Evolutionary conservation across 2,329 filamentous ascomycete species (phyloP).

Genomic region (Ophiostoma tasmaniense): DNA sequence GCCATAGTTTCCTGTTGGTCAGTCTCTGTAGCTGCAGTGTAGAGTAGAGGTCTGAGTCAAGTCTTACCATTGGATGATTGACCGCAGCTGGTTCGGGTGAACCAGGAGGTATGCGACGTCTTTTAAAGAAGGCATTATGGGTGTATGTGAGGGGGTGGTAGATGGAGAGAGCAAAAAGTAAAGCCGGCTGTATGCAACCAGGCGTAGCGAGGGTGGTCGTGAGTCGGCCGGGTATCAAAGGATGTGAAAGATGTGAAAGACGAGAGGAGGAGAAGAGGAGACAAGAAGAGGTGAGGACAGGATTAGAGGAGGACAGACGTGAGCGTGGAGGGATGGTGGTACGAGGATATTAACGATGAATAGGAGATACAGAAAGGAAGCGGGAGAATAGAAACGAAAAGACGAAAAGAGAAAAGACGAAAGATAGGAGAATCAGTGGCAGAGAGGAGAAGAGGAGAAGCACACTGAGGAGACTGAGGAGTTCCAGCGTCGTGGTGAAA

Average conservation of each 20-base stretch:
- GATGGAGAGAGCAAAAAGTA: background rate
- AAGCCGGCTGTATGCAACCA: background rate
- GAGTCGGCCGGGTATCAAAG: background rate
- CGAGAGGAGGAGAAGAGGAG: background rate
- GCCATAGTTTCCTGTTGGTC: constrained; percentile 71
- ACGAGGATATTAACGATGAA: background rate
- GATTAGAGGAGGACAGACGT: background rate
- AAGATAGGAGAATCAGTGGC: background rate
- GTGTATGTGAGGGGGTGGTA: constrained; percentile 23
- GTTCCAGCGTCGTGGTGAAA: constrained; percentile 1
- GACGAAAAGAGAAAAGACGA: no score
- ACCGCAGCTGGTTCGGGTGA: constrained; percentile 69
- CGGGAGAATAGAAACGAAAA: background rate
- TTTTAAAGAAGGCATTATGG: constrained; percentile 45
- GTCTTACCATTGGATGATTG: constrained; percentile 78
- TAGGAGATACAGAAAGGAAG: background rate
- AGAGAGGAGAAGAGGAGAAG: background rate
- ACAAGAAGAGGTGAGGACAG: background rate
- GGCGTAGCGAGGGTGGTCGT: background rate
- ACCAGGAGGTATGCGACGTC: constrained; percentile 61
- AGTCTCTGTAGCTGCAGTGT: no score
- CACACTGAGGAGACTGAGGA: background rate
- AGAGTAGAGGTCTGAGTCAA: background rate
- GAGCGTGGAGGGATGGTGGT: background rate
- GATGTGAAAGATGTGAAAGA: background rate